phyloP scores from a whole-genome alignment of 164 flowering plant genomes.

The Malania oleifera region DNA sequence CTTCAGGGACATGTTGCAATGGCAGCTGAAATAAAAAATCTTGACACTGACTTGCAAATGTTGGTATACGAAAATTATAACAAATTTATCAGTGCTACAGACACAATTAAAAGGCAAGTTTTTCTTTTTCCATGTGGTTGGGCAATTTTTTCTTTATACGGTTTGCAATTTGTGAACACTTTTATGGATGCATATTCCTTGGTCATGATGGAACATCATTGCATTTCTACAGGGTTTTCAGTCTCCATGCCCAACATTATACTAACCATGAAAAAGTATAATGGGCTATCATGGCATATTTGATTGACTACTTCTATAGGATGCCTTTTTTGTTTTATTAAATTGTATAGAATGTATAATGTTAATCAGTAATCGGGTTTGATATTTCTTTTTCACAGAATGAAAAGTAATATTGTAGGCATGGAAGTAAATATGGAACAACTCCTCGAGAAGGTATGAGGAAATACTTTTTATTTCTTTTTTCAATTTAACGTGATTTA shows the following conservation, averaged over 20 bases:
- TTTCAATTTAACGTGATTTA: background rate
- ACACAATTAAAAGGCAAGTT: constrained; percentile 81
- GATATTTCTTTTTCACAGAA: constrained; percentile 40
- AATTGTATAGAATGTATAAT: no score
- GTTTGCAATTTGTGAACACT: background rate
- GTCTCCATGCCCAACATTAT: background rate
- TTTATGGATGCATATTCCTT: background rate
- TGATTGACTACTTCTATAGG: background rate
- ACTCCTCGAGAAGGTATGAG: constrained; percentile 77
- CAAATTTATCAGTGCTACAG: constrained; percentile 98
- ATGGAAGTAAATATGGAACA: constrained; percentile 98
- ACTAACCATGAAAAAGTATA: background rate
- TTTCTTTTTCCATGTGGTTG: background rate
- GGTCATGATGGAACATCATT: background rate
- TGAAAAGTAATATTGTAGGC: constrained; percentile 93
- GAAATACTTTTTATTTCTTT: background rate
- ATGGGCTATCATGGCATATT: no score
- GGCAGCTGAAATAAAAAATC: constrained; percentile 98
- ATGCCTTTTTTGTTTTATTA: background rate
- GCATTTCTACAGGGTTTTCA: background rate
- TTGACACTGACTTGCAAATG: constrained; percentile 98
- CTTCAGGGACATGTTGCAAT: constrained; percentile 92
- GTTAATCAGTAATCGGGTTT: no score
- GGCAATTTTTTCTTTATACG: no score
- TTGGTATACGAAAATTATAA: constrained; percentile 96